Percentiles rank a stretch among this genome's conserved stretches.
phyloP scores from a whole-genome alignment of 257 asterid genomes.

The Solanum raphanifolium region DNA sequence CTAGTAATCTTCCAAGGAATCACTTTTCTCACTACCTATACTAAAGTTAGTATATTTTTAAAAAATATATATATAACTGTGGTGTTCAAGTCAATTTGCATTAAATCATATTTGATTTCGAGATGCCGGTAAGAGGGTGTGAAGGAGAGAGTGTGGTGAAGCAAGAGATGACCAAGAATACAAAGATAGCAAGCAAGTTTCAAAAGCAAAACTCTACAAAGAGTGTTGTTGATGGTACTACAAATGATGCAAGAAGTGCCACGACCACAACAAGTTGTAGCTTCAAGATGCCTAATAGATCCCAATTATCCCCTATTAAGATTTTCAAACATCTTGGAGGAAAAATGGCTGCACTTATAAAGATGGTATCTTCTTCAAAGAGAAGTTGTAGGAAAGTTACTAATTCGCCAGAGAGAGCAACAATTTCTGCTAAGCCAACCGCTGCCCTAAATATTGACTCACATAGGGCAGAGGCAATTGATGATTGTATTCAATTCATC shows the following conservation, averaged over 20 bases:
- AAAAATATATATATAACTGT: neutral
- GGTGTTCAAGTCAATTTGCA: neutral
- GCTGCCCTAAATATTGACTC: slow-evolving; percentile 21
- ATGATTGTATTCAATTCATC: slow-evolving; percentile 50
- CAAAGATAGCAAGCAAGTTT: neutral
- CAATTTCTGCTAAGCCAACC: neutral
- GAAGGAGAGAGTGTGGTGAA: neutral
- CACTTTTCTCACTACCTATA: neutral
- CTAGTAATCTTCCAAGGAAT: neutral
- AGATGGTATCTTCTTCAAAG: slow-evolving; percentile 5
- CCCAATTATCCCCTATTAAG: slow-evolving; percentile 18
- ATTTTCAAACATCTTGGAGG: slow-evolving; percentile 22
- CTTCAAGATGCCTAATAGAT: slow-evolving; percentile 17
- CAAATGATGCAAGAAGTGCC: neutral
- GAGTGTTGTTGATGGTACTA: neutral
- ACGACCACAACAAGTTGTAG: slow-evolving; percentile 14
- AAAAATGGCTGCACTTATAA: slow-evolving; percentile 15
- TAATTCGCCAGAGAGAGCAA: slow-evolving; percentile 1
- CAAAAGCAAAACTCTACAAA: neutral
- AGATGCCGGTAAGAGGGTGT: neutral
- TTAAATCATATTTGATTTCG: neutral
- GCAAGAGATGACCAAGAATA: neutral
- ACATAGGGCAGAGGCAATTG: slow-evolving; percentile 47
- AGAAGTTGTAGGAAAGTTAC: slow-evolving; percentile 8
- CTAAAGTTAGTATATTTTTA: neutral